phyloP scores from a whole-genome alignment of 768 basidiomycete genomes.

The Harrya chromipes region DNA sequence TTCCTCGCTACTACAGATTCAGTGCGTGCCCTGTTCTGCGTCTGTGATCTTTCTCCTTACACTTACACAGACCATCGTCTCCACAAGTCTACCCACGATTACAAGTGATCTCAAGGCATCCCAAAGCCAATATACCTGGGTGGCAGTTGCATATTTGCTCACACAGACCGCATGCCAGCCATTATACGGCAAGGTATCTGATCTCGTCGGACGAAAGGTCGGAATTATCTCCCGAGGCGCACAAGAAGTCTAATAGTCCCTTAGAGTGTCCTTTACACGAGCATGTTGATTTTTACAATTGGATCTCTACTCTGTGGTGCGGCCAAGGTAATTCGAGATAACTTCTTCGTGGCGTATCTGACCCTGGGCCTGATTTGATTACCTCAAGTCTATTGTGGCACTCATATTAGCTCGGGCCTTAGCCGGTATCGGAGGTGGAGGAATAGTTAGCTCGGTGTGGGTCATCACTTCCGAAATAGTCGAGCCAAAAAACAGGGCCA shows the following conservation, averaged over 20 bases:
- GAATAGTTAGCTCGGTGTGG: conserved; percentile 85
- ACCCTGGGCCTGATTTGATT: conserved; percentile 13
- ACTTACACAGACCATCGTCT: conserved; percentile 59
- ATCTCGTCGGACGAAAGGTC: conserved; percentile 79
- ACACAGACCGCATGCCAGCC: conserved; percentile 86
- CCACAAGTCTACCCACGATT: conserved; percentile 82
- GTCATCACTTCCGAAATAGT: conserved; percentile 85
- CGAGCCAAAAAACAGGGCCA: conserved; percentile 62
- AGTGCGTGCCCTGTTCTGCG: conserved; percentile 40
- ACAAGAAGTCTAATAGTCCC: conserved; percentile 3
- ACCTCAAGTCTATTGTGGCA: conserved; percentile 44
- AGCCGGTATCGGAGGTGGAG: conserved; percentile 83
- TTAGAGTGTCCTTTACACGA: conserved; percentile 66
- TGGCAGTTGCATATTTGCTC: conserved; percentile 80
- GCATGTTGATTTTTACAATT: conserved; percentile 70
- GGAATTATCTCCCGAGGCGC: conserved; percentile 13
- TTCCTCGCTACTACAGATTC: conserved; percentile 88
- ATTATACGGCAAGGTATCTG: conserved; percentile 75
- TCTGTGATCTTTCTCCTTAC: conserved; percentile 4
- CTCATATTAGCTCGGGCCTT: conserved; percentile 62
- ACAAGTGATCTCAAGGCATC: conserved; percentile 64
- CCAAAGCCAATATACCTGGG: conserved; percentile 79
- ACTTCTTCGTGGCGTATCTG: conserved; percentile 14
- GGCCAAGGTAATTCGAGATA: conserved; percentile 51
- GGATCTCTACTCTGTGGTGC: conserved; percentile 80